Evolutionary conservation across 306 rosid genomes (phyloP), one percentile per base, ranked within the genome.

Genomic region (Alnus glutinosa): DNA sequence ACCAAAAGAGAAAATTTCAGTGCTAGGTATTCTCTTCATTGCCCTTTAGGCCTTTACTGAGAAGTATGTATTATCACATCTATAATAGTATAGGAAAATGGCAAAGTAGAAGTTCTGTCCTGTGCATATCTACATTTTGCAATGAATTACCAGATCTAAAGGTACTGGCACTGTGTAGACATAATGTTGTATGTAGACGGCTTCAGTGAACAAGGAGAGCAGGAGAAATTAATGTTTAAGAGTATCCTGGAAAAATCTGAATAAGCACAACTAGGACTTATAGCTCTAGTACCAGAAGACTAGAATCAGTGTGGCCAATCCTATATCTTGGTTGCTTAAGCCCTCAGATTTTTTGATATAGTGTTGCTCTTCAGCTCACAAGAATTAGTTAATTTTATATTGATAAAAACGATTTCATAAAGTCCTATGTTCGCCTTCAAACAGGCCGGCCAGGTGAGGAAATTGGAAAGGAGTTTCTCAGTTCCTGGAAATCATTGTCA

Each of bases 401-500:
- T 55, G 75, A 74, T 54, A 39, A 39, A 63, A 61, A 15, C 62
- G 64, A 74, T 46, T 64, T 77, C 7, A 62, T 18, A 8, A 55
- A 78, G 80, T 47, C 47, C 19, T 39, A 39, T 63, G 2, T 46
- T 61, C 30, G 66, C 79, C 69, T 85, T 81, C 73, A 75, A 75
- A 80, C 86, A 23, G 28, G 28, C 28, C 28, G 28, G 28, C 28
- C 28, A 95, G 98, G 89, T 83, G 90, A 81, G 50, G 97, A 86
- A n/a, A 84, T 92, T 37, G 92, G 89, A 70, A 89, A 88, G 50
- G 92, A 85, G 42, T 95, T 92, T 83, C 93, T 91, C 81, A 77
- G 83, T 82, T 91, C 98, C 87, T 92, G 98, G 98, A 95, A 91
- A 79, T 83, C 98, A 83, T 84, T 92, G 82, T 89, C 98, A 71